A percentile compares a stretch with the other conserved stretches of the same genome.
phyloP scores from a whole-genome alignment of 1,139 yeast genomes.

The Yamadazyma buinensis region DNA sequence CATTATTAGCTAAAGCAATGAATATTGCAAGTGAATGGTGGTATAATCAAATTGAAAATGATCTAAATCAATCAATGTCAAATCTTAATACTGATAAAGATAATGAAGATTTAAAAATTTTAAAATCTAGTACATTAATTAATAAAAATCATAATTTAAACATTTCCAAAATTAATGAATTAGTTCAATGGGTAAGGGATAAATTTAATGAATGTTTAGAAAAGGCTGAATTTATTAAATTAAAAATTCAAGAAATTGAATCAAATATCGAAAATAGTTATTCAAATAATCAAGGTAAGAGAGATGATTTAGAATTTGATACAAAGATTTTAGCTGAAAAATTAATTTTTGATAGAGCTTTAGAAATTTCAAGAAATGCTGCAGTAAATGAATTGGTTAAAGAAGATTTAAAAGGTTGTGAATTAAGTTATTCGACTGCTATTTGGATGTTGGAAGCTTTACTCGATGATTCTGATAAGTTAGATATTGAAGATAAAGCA shows the following conservation, averaged over 20 bases:
- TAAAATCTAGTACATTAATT: no score
- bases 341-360: conserved; percentile 84
- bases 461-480: conserved; percentile 45
- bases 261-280: neutral
- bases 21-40: conserved; percentile 85
- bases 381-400: conserved; percentile 83
- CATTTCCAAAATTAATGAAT: conserved; percentile 55
- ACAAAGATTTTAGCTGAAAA: conserved; percentile 65
- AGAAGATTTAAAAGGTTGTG: conserved; percentile 76
- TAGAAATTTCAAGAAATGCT: conserved; percentile 88
- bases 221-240: conserved; percentile 74
- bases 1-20: conserved; percentile 84
- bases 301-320: neutral
- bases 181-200: conserved; percentile 91
- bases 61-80: conserved; percentile 1
- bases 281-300: neutral
- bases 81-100: conserved; percentile 2
- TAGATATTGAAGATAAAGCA: conserved; percentile 67
- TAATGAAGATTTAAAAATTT: neutral
- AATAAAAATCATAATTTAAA: neutral
- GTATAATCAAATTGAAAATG: conserved; percentile 42
- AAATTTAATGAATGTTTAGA: conserved; percentile 85
- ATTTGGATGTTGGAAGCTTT: conserved; percentile 94
- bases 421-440: conserved; percentile 83
- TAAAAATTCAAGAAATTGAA: conserved; percentile 49